phyloP scores from a whole-genome alignment of 2,329 filamentous ascomycete genomes.

The Escovopsis sp. region DNA sequence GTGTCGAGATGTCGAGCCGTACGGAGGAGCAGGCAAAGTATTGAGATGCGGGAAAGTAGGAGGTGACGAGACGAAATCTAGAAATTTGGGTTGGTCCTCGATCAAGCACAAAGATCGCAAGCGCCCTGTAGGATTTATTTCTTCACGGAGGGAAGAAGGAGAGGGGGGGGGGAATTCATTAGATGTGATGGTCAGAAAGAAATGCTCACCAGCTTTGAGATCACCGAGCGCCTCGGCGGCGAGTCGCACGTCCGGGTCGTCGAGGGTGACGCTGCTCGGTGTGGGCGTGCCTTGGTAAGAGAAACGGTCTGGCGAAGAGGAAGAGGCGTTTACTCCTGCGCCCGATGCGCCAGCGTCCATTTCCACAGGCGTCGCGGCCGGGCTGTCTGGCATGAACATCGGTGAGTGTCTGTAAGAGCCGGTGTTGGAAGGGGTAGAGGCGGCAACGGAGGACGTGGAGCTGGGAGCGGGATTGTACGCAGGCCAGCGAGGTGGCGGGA shows the following conservation, averaged over 20 bases:
- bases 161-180: too few relatives aligned
- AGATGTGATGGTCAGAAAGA: too few relatives aligned
- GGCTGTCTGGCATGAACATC: slow-evolving; percentile 26
- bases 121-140: too few relatives aligned
- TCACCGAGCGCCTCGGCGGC: slow-evolving; percentile 65
- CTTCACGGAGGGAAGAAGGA: too few relatives aligned
- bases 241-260: slow-evolving; percentile 51
- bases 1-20: slow-evolving; percentile 5
- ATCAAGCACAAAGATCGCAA: too few relatives aligned
- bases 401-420: slow-evolving; percentile 24
- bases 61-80: slow-evolving; percentile 54
- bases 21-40: slow-evolving; percentile 21
- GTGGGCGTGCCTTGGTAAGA: slow-evolving; percentile 19
- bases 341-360: slow-evolving; percentile 28
- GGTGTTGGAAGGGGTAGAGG: slow-evolving; percentile 11
- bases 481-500: slow-evolving; percentile 25
- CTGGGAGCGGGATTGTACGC: slow-evolving; percentile 21
- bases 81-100: too few relatives aligned
- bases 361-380: slow-evolving; percentile 34
- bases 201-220: slow-evolving; percentile 49
- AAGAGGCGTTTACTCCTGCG: slow-evolving; percentile 23
- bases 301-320: slow-evolving; percentile 12
- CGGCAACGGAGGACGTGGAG: slow-evolving; percentile 9
- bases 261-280: slow-evolving; percentile 36
- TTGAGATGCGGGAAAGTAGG: slow-evolving; percentile 27